Percentiles rank a stretch among this genome's conserved stretches.
Evolutionary conservation across 805 yeast species (phyloP).

Genomic region (Cyberlindnera galapagoensis): DNA sequence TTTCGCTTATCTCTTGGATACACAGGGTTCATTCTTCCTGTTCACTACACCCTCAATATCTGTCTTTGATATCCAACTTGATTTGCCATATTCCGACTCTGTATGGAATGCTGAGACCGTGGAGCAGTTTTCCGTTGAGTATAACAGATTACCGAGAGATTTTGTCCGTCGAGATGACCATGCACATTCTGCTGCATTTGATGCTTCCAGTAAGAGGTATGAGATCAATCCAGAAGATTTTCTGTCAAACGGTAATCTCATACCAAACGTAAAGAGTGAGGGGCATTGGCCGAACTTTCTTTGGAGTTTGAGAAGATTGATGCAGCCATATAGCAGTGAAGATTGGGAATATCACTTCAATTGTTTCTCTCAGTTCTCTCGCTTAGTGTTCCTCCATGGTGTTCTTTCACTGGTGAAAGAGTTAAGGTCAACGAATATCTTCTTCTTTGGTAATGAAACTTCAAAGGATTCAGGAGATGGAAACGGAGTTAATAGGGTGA

Average conservation of each 20-base stretch:
- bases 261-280: constrained; percentile 25
- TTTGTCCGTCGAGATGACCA: constrained; percentile 6
- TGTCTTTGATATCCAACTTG: constrained; percentile 37
- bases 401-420: constrained; percentile 24
- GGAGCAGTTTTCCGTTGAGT: constrained; percentile 20
- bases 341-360: constrained; percentile 27
- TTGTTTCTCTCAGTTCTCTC: constrained; percentile 30
- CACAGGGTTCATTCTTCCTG: constrained; percentile 32
- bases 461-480: constrained; percentile 19
- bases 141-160: constrained; percentile 25
- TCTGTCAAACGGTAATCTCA: constrained; percentile 12
- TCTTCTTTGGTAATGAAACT: constrained; percentile 20
- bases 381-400: constrained; percentile 31
- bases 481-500: constrained; percentile 11
- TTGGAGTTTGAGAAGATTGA: constrained; percentile 28
- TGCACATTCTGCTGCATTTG: background rate
- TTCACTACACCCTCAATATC: constrained; percentile 29
- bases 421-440: constrained; percentile 20
- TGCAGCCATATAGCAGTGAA: constrained; percentile 27
- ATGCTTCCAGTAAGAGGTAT: constrained; percentile 5
- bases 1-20: constrained; percentile 35
- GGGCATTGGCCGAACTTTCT: constrained; percentile 32
- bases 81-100: constrained; percentile 39
- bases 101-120: constrained; percentile 34
- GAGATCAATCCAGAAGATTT: constrained; percentile 11